These are phyloP conservation scores for Isabelozyma gotoi DNA, from an alignment of 805 yeast species.

Conservation along the genomic window DNA sequence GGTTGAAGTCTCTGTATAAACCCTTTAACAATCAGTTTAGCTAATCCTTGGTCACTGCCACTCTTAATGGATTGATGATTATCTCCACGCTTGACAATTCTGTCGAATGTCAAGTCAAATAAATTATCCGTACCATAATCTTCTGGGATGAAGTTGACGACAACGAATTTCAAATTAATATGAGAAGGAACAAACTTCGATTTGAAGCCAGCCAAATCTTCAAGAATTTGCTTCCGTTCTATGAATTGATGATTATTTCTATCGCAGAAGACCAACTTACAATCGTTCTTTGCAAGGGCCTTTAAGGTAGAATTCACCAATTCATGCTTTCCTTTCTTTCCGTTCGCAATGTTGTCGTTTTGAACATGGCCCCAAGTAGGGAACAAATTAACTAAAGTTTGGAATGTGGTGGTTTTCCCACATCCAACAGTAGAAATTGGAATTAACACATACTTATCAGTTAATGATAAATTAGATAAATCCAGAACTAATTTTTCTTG, in stretches of 20 bases:
- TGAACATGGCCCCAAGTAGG: constrained; percentile 73
- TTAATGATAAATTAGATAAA: constrained; percentile 10
- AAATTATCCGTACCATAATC: constrained; percentile 28
- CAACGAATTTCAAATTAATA: constrained; percentile 54
- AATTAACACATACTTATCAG: constrained; percentile 59
- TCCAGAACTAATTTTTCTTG: constrained; percentile 19
- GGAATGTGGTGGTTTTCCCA: constrained; percentile 85
- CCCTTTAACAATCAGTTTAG: constrained; percentile 67
- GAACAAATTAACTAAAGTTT: constrained; percentile 54
- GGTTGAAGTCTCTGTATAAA: constrained; percentile 72
- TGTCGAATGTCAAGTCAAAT: constrained; percentile 52
- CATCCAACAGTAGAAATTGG: constrained; percentile 93
- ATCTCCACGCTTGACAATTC: constrained; percentile 75
- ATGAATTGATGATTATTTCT: constrained; percentile 74
- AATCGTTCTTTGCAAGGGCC: constrained; percentile 23
- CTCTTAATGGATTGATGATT: constrained; percentile 82
- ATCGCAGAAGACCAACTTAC: constrained; percentile 64
- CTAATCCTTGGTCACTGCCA: constrained; percentile 46
- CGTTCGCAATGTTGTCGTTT: constrained; percentile 63
- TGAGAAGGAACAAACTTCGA: constrained; percentile 38
- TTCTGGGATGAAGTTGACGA: constrained; percentile 60
- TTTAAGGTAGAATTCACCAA: constrained; percentile 48
- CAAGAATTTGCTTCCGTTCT: constrained; percentile 70
- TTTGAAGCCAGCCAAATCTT: constrained; percentile 45
- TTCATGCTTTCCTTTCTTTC: constrained; percentile 45